Evolutionary conservation across 2,329 filamentous ascomycete genomes (phyloP), one percentile per base, ranked within the genome.

Genomic region (Monilinia laxa): DNA sequence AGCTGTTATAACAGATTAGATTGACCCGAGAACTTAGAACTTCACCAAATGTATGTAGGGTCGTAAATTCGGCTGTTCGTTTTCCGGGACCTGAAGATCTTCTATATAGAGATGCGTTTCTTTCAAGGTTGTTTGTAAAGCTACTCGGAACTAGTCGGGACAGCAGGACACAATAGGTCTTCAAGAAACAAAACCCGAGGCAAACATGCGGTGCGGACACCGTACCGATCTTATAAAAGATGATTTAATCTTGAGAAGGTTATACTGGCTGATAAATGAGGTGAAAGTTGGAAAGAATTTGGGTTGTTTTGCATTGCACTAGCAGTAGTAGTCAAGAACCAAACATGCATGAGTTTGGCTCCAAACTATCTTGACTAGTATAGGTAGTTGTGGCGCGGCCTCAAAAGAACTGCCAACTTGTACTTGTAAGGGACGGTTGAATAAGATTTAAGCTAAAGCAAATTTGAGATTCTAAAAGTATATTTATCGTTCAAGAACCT

Each of bases 291-390:
- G 5, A 51, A 60, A 28, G 49, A 60, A 51, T 25, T 60, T 38
- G 28, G 28, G 45, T 31, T 20, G 20, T 49, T 9, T 31, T 42
- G 28, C 45, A 35, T 11, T 35, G 14, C 20, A 35, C 31, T 35
- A 7, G 7, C 31, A 16, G 55, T 42, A 25, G 55, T 25, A 11
- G n/a, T 38, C 54, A 42, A 38, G n/a, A 25, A 35, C 5, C 18
- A 28, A 49, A 49, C 7, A 51, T 51, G 57, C 57, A 60, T 14
- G 57, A 49, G 14, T 60, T 60, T 60, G 42, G 58, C 45, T 51
- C 45, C 45, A 60, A 51, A 51, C 58, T 60, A 49, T 42, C 49
- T 59, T 59, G 57, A 59, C 25, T 25, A 51, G 45, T 51, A 23
- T 20, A 38, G 38, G 45, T 51, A 60, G n/a, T 16, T 25, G 31